Base-by-base conservation (phyloP, 352 stramenopile species). In the Globisporangium carolinianum region DNA sequence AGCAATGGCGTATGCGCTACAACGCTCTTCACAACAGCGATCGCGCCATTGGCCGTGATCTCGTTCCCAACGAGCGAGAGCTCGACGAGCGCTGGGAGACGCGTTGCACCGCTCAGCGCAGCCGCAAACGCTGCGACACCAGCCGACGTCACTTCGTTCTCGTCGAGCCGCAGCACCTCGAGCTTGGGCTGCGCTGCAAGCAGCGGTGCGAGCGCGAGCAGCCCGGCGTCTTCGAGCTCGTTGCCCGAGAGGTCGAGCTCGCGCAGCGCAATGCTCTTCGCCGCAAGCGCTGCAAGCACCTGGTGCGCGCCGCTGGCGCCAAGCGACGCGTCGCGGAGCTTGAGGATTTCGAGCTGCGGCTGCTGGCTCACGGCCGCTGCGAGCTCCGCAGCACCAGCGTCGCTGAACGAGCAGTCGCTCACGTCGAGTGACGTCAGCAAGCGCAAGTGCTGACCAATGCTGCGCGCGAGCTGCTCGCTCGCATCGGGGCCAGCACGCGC, bases 201-300 rank as follows among this genome's bases (percentile, higher is more conserved):
- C 36, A 94, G 67, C 35, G 75, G 64, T 8, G 68, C 80, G 49
- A 97, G 66, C 6, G 65, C 68, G 51, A 75, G 74, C 9, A 91
- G 57, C 1, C 79, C 79, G n/a, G 89, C 75, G 43, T 90, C 82
- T 14, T 67, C 70, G 14, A 97, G 63, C 57, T 96, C 86, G 66
- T 98, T 97, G 45, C 87, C 91, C 18, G 87, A 96, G 47, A 98
- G 67, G 61, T 98, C 88, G 3, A 98, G 73, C 73, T 73, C 62
- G 55, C 71, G 18, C 47, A 98, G 69, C 53, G 83, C 57, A 12
- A 95, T 75, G n/a, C 76, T 75, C 48, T 60, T 77, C 50, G 62
- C 67, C 10, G 72, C 69, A 11, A 97, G 70, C 7, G 86, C 76
- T 52, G 89, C 63, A 1, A 88, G 72, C 12, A 98, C 69, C 14